Percentiles rank a stretch among this genome's conserved stretches.
phyloP scores from a whole-genome alignment of 2,329 filamentous ascomycete genomes.

The Pseudogymnoascus sp. region DNA sequence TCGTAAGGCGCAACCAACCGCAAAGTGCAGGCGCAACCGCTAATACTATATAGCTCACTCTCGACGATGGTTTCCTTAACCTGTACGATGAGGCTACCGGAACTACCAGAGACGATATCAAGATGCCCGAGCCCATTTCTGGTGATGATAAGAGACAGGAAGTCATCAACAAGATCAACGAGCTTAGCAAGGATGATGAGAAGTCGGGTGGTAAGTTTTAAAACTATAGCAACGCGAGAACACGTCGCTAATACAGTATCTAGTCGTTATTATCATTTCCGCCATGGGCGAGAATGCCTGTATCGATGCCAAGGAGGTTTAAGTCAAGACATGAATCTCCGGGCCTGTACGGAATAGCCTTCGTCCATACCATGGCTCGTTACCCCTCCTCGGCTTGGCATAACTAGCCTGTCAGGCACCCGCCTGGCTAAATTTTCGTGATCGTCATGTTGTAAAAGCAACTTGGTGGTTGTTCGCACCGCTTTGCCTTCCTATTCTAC shows the following conservation, averaged over 20 bases:
- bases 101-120: conserved; percentile 88
- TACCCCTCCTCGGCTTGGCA: conserved; percentile 1
- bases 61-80: conserved; percentile 92
- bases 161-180: conserved; percentile 74
- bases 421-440: not conserved
- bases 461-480: conserved; percentile 1
- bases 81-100: conserved; percentile 77
- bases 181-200: conserved; percentile 70
- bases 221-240: not conserved
- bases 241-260: conserved; percentile 15
- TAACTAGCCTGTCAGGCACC: not conserved
- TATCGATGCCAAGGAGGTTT: conserved; percentile 91
- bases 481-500: conserved; percentile 1
- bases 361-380: not conserved
- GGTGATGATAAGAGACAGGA: conserved; percentile 45
- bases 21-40: not conserved
- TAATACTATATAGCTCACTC: conserved; percentile 60
- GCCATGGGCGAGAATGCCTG: conserved; percentile 93
- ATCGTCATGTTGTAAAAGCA: not conserved
- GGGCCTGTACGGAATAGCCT: not conserved
- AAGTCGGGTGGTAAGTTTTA: conserved; percentile 81
- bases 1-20: conserved; percentile 54
- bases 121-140: conserved; percentile 61
- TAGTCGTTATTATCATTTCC: conserved; percentile 85
- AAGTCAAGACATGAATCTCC: not conserved